phyloP scores from a whole-genome alignment of 2,329 filamentous ascomycete species.

The Paecilomyces fulvus region DNA sequence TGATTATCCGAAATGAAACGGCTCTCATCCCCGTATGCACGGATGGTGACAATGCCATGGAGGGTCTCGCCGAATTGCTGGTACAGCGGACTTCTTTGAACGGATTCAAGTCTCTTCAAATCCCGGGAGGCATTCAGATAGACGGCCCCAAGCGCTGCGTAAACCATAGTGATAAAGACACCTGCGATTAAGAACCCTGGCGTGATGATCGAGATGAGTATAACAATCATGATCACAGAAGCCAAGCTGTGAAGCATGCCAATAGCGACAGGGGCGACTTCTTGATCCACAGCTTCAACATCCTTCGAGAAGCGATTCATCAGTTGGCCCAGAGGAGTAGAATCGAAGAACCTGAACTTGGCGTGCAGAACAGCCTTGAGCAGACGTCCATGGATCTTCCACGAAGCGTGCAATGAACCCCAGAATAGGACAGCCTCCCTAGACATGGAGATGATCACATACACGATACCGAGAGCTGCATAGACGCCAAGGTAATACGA shows the following conservation, averaged over 20 bases:
- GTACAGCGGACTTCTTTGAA: constrained; percentile 89
- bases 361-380: constrained; percentile 75
- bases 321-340: constrained; percentile 86
- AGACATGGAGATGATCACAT: constrained; percentile 71
- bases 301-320: constrained; percentile 99
- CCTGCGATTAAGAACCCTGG: constrained; percentile 84
- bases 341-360: constrained; percentile 96
- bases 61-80: constrained; percentile 97
- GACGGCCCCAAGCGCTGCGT: constrained; percentile 73
- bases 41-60: constrained; percentile 89
- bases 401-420: constrained; percentile 81
- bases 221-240: constrained; percentile 72
- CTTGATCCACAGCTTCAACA: constrained; percentile 87
- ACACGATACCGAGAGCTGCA: constrained; percentile 66
- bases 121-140: constrained; percentile 92
- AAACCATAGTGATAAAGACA: constrained; percentile 73
- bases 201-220: constrained; percentile 79
- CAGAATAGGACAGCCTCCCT: constrained; percentile 86
- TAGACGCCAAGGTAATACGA: constrained; percentile 79
- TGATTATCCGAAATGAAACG: constrained; percentile 92
- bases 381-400: constrained; percentile 69
- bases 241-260: constrained; percentile 59
- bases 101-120: constrained; percentile 86
- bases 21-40: constrained; percentile 88
- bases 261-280: constrained; percentile 87